Conservation (phyloP, 345 rosid genomes). For the Eutrema yunnanense region DNA sequence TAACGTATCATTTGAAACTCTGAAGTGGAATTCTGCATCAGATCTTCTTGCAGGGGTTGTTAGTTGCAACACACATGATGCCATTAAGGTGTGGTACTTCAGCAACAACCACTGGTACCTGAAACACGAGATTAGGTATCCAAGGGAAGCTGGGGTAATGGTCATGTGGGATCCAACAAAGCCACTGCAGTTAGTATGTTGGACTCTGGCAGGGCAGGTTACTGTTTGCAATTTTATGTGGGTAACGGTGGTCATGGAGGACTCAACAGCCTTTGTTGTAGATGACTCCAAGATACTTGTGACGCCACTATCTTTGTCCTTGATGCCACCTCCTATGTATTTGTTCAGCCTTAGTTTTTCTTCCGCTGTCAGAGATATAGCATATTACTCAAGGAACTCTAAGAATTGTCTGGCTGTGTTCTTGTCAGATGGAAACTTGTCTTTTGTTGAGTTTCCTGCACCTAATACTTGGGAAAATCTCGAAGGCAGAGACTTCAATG, state of each 20-base stretch:
- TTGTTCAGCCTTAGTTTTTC: constrained; percentile 69
- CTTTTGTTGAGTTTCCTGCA: constrained; percentile 72
- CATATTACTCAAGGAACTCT: constrained; percentile 51
- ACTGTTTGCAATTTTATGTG: constrained; percentile 65
- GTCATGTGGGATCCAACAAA: constrained; percentile 97
- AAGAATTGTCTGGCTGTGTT: constrained; percentile 62
- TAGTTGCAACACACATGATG: constrained; percentile 51
- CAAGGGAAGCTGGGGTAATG: constrained; percentile 52
- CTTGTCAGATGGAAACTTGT: constrained; percentile 67
- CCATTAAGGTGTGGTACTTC: constrained; percentile 73
- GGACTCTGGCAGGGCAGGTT: constrained; percentile 74
- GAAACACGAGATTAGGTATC: constrained; percentile 73
- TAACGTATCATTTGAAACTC: constrained; percentile 37
- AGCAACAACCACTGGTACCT: constrained; percentile 92
- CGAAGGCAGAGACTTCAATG: constrained; percentile 60
- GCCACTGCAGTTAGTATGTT: constrained; percentile 72
- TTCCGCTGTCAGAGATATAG: constrained; percentile 54
- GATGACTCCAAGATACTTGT: constrained; percentile 71
- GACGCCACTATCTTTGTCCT: constrained; percentile 73
- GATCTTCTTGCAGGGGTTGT: constrained; percentile 83
- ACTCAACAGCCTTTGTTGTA: constrained; percentile 74
- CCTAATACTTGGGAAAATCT: constrained; percentile 68
- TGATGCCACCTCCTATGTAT: constrained; percentile 89
- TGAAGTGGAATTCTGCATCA: constrained; percentile 89
- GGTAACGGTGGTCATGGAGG: constrained; percentile 70